These are phyloP conservation scores for Endocarpon pusillum DNA, from an alignment of 495 filamentous ascomycete genomes.

Conservation along the genomic window DNA sequence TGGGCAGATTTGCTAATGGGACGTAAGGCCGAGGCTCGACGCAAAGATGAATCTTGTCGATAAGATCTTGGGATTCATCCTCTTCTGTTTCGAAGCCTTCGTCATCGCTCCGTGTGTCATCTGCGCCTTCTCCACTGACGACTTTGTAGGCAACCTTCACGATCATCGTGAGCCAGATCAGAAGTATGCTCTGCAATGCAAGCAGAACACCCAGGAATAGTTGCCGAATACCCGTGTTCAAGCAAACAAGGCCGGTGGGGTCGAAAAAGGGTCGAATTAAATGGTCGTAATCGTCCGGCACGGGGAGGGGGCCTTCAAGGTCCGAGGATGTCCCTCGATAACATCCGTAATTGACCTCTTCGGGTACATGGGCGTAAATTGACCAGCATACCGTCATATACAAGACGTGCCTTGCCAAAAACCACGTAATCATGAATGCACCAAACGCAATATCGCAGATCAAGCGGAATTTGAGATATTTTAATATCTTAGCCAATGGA, in stretches of 20 bases:
- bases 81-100: conserved; percentile 22
- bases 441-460: conserved; percentile 75
- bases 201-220: conserved; percentile 61
- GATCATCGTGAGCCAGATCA: conserved; percentile 87
- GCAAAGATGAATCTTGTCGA: no score
- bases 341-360: conserved; percentile 48
- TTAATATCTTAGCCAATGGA: conserved; percentile 90
- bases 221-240: conserved; percentile 50
- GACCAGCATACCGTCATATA: conserved; percentile 68
- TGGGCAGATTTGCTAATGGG: not conserved
- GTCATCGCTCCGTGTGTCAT: conserved; percentile 71
- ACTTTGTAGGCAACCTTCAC: conserved; percentile 60
- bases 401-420: conserved; percentile 64
- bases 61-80: no score
- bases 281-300: conserved; percentile 38
- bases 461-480: conserved; percentile 60
- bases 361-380: conserved; percentile 52
- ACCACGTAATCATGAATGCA: conserved; percentile 73
- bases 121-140: conserved; percentile 57
- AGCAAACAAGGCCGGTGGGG: conserved; percentile 57
- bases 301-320: conserved; percentile 36
- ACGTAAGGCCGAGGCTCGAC: not conserved
- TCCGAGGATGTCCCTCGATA: conserved; percentile 41
- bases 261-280: conserved; percentile 52
- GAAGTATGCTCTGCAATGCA: conserved; percentile 58